Evolutionary conservation across 176 grass and related monocot species (phyloP), one percentile per base, ranked within the genome.

Genomic region (Rhynchospora pubera): DNA sequence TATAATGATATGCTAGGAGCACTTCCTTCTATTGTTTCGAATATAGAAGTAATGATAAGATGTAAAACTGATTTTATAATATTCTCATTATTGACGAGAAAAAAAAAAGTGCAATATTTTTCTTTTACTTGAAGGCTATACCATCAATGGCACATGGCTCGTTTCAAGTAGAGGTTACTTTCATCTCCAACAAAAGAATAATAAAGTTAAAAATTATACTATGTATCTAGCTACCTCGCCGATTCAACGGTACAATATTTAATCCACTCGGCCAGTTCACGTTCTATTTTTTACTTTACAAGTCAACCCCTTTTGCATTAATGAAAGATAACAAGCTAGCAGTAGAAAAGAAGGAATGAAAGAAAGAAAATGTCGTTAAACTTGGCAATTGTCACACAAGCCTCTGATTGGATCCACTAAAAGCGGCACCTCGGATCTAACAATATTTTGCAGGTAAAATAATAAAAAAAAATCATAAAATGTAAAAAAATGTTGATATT

Each of bases 301-400:
- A 79, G 77, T 79, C 77, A 79, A 79, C 64, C 2, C 19, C 9
- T 59, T 81, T 81, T 43, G 39, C 9, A 44, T 9, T 58, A 15
- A 63, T 81, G 9, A 4, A 64, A 80, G 15, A 39, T 79, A 58
- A 79, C 53, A 43, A 79, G 30, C 50, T 39, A 57, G 23, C 3
- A 7, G 34, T 39, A 39, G 34, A 39, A 39, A 39, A 26, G 22
- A 21, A 47, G 43, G 5, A 28, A 56, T 56, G 56, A 77, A 77
- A 2, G 5, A 21, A 26, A 76, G 0, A 51, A 52, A 75, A 51
- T 67, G 19, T 7, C 7, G 34, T 39, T 39, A 39, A 51, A 51
- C 48, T 51, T 9, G 48, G 48, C 48, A 51, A 51, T 0, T 51
- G 48, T 9, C 10, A 11, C 48, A 11, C 10, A 51, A 51, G 6